phyloP scores from a whole-genome alignment of 2,329 filamentous ascomycete genomes.

The Fusarium oligoseptatum region DNA sequence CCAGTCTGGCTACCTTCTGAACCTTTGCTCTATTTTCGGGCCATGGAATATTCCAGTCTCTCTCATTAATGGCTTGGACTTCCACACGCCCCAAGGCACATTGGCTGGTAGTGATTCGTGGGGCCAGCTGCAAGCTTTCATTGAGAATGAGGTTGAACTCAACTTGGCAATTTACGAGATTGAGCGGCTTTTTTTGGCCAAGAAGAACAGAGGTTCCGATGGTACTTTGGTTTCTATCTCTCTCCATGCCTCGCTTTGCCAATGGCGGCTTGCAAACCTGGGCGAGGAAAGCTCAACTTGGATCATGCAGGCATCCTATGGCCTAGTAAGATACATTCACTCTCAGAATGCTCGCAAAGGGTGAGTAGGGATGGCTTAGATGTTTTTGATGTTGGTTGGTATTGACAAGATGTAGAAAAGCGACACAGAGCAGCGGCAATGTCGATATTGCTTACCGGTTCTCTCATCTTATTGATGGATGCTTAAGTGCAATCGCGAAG shows the following conservation, averaged over 20 bases:
- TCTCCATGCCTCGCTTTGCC: not conserved
- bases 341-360: not conserved
- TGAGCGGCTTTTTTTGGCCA: not conserved
- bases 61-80: not conserved
- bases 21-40: not conserved
- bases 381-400: too few relatives aligned
- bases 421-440: too few relatives aligned
- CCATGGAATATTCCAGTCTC: not conserved
- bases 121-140: not conserved
- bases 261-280: constrained; percentile 9
- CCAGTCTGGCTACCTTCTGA: not conserved
- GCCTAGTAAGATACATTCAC: not conserved
- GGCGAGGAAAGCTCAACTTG: not conserved
- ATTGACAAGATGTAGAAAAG: not conserved
- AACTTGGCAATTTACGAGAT: not conserved
- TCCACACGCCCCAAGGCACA: not conserved
- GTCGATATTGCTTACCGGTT: rapidly evolving
- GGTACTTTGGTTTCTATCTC: not conserved
- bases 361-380: not conserved
- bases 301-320: constrained; percentile 3
- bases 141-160: not conserved
- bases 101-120: not conserved
- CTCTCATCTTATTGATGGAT: not conserved
- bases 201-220: too few relatives aligned
- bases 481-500: not conserved